Percentiles rank a stretch among this genome's conserved stretches.
phyloP scores from a whole-genome alignment of 2,329 filamentous ascomycete genomes.

The Plenodomus lindquistii region DNA sequence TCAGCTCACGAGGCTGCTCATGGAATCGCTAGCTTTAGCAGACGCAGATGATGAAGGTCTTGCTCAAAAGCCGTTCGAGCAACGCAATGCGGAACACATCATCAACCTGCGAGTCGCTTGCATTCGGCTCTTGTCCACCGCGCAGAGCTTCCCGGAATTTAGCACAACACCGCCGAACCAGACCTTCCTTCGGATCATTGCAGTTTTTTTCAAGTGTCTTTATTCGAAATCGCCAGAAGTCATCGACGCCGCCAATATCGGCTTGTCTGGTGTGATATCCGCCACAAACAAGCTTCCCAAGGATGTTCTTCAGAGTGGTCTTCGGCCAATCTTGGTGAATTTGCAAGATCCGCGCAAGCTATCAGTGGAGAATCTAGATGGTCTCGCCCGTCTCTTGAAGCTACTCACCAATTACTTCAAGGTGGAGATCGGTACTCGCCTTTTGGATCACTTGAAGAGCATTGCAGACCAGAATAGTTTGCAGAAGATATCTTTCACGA shows the following conservation, averaged over 20 bases:
- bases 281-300: constrained; percentile 93
- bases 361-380: constrained; percentile 86
- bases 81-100: constrained; percentile 93
- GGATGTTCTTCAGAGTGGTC: constrained; percentile 88
- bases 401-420: constrained; percentile 98
- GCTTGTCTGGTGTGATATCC: constrained; percentile 82
- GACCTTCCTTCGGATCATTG: constrained; percentile 70
- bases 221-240: constrained; percentile 93
- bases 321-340: constrained; percentile 94
- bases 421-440: constrained; percentile 88
- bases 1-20: constrained; percentile 82
- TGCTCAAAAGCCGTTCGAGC: constrained; percentile 83
- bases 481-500: constrained; percentile 90
- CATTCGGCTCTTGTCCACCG: constrained; percentile 88
- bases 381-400: constrained; percentile 84
- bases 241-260: constrained; percentile 90
- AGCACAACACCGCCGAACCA: constrained; percentile 72
- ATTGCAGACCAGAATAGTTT: constrained; percentile 80
- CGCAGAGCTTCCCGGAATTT: constrained; percentile 92
- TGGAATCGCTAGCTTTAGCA: constrained; percentile 90
- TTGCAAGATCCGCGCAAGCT: constrained; percentile 91
- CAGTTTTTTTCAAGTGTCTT: constrained; percentile 96
- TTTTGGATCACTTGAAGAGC: constrained; percentile 92
- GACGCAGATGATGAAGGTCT: constrained; percentile 94
- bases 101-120: constrained; percentile 90